A percentile compares a stretch with the other conserved stretches of the same genome.
These are phyloP conservation scores for Herpetomonas samuelpessoai DNA, from an alignment of 208 protist species.

Conservation along the genomic window DNA sequence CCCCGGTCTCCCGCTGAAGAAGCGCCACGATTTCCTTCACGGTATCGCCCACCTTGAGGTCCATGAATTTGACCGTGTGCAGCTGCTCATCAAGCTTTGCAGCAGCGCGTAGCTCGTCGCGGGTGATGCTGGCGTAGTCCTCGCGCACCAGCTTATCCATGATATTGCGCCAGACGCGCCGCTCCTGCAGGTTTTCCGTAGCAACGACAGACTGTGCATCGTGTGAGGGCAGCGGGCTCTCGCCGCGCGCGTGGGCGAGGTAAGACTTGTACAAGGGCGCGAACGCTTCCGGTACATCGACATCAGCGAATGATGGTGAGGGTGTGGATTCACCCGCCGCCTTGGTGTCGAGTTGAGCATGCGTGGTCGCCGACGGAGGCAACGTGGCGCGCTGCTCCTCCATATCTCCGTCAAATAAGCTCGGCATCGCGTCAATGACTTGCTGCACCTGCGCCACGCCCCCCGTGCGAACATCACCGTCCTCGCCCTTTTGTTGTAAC, in stretches of 20 bases:
- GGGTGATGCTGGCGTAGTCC: slow-evolving; percentile 66
- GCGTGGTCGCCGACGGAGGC: no score
- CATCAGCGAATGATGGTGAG: not conserved
- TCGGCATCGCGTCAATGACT: not conserved
- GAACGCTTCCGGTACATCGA: slow-evolving; percentile 31
- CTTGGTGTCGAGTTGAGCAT: no score
- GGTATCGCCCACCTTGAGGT: slow-evolving; percentile 83
- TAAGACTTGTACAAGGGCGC: slow-evolving; percentile 65
- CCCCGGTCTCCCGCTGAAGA: slow-evolving; percentile 46
- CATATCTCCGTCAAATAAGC: slow-evolving; percentile 22
- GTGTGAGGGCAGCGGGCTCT: slow-evolving; percentile 54
- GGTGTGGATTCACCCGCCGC: no score
- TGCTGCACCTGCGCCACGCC: not conserved
- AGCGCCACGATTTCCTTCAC: slow-evolving; percentile 73
- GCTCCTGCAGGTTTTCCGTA: slow-evolving; percentile 36
- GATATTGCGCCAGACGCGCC: slow-evolving; percentile 67
- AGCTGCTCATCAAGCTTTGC: slow-evolving; percentile 69
- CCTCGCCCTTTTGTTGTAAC: not conserved
- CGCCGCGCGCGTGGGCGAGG: slow-evolving; percentile 50
- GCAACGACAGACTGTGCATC: slow-evolving; percentile 50
- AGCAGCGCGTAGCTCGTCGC: slow-evolving; percentile 54
- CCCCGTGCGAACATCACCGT: not conserved
- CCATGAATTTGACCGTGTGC: slow-evolving; percentile 86
- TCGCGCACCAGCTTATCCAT: slow-evolving; percentile 78
- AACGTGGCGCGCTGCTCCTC: no score